Evolutionary conservation across 805 yeast species (phyloP), one percentile per base, ranked within the genome.

Genomic region (Cyberlindnera xylosilytica): DNA sequence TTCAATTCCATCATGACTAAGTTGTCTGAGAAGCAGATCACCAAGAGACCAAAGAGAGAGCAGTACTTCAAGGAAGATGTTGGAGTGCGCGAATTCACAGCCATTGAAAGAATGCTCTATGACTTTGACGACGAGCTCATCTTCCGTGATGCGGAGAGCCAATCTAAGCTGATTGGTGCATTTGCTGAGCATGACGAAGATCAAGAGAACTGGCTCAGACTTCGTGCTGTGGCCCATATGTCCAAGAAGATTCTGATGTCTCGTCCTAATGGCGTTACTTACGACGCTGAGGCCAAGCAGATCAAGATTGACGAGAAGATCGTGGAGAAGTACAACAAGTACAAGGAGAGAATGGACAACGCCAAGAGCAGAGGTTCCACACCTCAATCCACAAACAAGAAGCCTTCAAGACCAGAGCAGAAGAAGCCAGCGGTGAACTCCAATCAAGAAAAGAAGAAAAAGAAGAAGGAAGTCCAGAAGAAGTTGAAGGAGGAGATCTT

Each of bases 61-160:
- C 74, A 78, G 42, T 74, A 73, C 41, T 83, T 82, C 55, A 62
- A 67, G 34, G 91, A 85, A 54, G 93, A 84, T 62, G 78, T 82
- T 12, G 61, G 69, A 18, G 64, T 79, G 49, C 77, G 76, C 45
- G 89, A 81, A 47, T 82, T 79, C 53, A 63, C 68, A 22, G 74
- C 83, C 4, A 65, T 84, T 15, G 73, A 72, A 19, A 71, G 66
- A 48, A 72, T 70, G 39, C 68, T 83, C 42, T 71, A 70, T 39
- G 90, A 83, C 56, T 83, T 82, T 50, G 68, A 80, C 49, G 89
- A 83, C 52, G 45, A 41, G 7, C 22, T 27, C 24, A 40, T 57
- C 11, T 57, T 57, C 42, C 28, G 36, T 4, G 43, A 32, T 6
- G 34, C 32, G 3, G 53, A 54, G 3, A 23, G 50, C 13, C 47